Evolutionary conservation across 192 early-diverging fungal species (phyloP).

Genomic region (Backusella circina): DNA sequence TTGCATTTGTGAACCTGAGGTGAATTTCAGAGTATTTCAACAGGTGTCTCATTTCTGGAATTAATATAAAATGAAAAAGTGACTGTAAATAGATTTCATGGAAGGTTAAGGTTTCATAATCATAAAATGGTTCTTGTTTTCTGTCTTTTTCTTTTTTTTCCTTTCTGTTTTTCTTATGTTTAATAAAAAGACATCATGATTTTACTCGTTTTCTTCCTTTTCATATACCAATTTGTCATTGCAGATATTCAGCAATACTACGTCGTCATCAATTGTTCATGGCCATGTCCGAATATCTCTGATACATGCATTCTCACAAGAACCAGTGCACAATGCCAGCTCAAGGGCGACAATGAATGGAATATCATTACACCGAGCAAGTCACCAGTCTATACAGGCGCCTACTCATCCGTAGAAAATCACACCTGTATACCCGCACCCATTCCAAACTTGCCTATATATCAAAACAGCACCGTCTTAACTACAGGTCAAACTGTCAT

Average conservation of each 20-base stretch:
- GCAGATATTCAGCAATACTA: background rate
- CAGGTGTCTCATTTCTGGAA: background rate
- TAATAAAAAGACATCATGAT: background rate
- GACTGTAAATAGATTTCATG: background rate
- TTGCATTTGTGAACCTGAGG: too few relatives aligned
- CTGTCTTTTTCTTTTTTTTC: background rate
- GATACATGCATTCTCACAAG: background rate
- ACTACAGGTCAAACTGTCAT: background rate
- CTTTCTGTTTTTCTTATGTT: background rate
- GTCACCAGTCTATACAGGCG: background rate
- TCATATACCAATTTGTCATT: background rate
- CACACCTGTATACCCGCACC: background rate
- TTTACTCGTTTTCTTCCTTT: background rate
- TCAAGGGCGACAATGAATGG: background rate
- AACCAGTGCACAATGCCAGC: background rate
- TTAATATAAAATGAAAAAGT: background rate
- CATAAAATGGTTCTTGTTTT: background rate
- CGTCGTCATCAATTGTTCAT: conserved; percentile 12
- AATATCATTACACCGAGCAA: background rate
- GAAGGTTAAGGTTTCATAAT: background rate
- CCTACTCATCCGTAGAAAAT: background rate
- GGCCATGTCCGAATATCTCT: conserved; percentile 11
- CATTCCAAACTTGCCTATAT: background rate
- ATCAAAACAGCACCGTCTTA: background rate
- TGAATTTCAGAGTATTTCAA: too few relatives aligned